Evolutionary conservation across 345 rosid genomes (phyloP), one percentile per base, ranked within the genome.

Genomic region (Theobroma cacao): DNA sequence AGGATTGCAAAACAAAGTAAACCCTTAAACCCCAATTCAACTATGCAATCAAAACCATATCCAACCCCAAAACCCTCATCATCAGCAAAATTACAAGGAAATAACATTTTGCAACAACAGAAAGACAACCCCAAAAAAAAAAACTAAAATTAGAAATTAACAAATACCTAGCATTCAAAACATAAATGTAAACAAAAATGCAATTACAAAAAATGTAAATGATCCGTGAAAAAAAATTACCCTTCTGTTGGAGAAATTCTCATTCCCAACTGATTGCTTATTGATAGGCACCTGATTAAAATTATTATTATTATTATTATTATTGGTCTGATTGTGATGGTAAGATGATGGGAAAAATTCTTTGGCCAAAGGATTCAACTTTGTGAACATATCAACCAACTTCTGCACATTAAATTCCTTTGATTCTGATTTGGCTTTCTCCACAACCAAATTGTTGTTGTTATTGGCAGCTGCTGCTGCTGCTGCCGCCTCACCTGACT

Each of bases 321-420:
- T 55, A 40, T 85, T 83, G 5, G 17, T 81, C 31, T 68, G 67
- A 38, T 82, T 78, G 60, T 76, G 79, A 61, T 78, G 78, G 73
- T 81, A 81, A 72, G 86, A 84, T 40, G 95, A 91, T 75, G 98
- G 98, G 73, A 93, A 74, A 79, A 93, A 93, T 79, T 93, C 98
- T 78, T 93, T 90, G 1, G 98, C 98, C 82, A 78, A 79, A 83
- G 98, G 98, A 83, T 93, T 93, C 87, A 93, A 83, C 84, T 90
- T 93, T 76, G 94, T 91, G 87, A 93, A 88, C 84, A 91, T 90
- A 3, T 90, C 94, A 75, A 93, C 96, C 78, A 93, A 90, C 69
- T 88, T 89, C 75, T 90, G 81, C 79, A 93, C 87, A 70, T 74
- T 89, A 85, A 90, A 82, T 86, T 91, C 89, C 3, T 88, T 84